Base-by-base conservation (phyloP, 2,329 filamentous ascomycete species). In the Rugonectria rugulosa region DNA sequence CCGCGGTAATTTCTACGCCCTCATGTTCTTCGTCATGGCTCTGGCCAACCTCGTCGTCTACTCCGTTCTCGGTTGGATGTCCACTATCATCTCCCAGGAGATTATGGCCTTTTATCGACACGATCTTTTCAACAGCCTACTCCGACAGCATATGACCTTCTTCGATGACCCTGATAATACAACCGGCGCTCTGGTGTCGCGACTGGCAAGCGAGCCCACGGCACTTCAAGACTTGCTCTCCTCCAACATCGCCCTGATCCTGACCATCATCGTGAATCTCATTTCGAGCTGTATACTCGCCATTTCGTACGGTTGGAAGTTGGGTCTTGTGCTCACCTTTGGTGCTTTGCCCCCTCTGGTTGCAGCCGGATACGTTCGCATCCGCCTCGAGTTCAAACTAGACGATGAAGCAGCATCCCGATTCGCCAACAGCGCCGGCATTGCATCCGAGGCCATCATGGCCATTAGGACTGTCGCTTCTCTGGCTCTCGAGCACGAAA, bases 1-100 rank as follows among this genome's bases (percentile, higher is more conserved):
- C 15, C 51, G 53, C 6, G 78, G 75, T 3, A 76, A 81, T 57
- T 81, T 81, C 61, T 57, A 66, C 14, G 46, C 68, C 3, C 58
- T 69, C 4, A 71, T 71, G 67, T 70, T 68, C 45, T 65, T 71
- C 12, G 60, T 69, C 27, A 64, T 70, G 41, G 59, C 65, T 0
- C 34, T 68, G 5, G 68, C 61, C 6, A 60, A 59, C 23, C 26
- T 68, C 2, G 40, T 67, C 17, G 50, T 56, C 0, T 69, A 70
- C 23, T 62, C 57, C 14, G 37, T 56, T 14, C 52, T 66, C 3
- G 62, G 68, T 2, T 64, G 44, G 23, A 26, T 46, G 11, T 51
- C 63, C 8, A 67, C 62, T 11, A 42, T 48, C 1, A 53, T 68
- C 5, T 55, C 59, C 7, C 63, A 69, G 29, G 15, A 42, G 2